Evolutionary conservation across 2,329 filamentous ascomycete genomes (phyloP), one percentile per base, ranked within the genome.

Genomic region (Penicillium sp.): DNA sequence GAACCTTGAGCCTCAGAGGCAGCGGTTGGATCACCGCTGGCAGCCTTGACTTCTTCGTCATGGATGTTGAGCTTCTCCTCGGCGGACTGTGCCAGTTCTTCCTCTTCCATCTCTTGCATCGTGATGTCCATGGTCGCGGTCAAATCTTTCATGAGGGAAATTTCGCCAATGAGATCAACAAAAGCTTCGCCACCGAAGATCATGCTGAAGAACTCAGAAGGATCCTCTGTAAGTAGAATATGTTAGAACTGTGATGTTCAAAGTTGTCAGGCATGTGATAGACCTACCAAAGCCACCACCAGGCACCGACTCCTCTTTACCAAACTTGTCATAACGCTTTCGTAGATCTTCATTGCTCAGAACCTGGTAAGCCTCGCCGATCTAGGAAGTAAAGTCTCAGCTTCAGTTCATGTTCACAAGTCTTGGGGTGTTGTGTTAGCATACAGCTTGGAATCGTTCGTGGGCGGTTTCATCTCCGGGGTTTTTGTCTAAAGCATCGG

Each of bases 111-210:
- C 57, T 87, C 86, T 52, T 90, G 82, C 86, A 92, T 93, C 18
- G 91, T 92, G 63, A 99, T 97, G 68, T 99, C 94, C 93, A 99
- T 97, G 43, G 92, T 96, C 68, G 92, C 91, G 16, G 93, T 97
- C 51, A 99, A 83, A 70, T 99, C 94, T 79, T 97, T 97, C 90
- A 99, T 97, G 54, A 99, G 85, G 47, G 91, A 94, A 65, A 99
- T 96, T 81, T 99, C 94, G 63, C 94, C 94, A 69, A 99, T 97
- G 82, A 94, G 91, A 79, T 99, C 93, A 57, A 89, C 82, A 69
- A 99, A 99, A 11, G 93, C 92, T 67, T 97, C 93, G 57, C 94
- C 94, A 65, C 94, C 94, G 71, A 99, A 99, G 66, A 99, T 99
- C 81, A 92, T 95, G 68, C 90, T 90, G 78, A 99, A 99, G 83